Conservation (phyloP, 306 rosid species). For the Purshia tridentata region DNA sequence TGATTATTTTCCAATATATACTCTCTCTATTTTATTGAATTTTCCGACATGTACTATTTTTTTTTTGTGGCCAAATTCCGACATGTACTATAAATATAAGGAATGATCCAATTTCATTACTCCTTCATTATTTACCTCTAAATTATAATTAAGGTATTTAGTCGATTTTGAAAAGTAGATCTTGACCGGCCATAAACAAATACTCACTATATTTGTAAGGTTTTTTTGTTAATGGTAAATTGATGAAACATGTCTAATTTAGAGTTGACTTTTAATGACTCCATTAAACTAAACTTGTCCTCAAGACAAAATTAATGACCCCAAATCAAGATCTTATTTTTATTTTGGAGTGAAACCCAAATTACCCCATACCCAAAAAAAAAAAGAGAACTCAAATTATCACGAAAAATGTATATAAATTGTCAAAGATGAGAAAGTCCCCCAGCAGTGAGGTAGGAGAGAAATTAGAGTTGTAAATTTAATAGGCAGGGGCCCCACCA, state of each 20-base stretch:
- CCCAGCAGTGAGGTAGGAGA: neutral
- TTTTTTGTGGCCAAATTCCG: too few species aligned
- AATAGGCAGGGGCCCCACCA: slow-evolving; percentile 37
- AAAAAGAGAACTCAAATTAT: neutral
- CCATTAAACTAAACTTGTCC: neutral
- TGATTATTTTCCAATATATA: too few species aligned
- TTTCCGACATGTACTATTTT: too few species aligned
- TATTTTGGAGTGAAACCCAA: neutral
- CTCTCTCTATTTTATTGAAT: too few species aligned
- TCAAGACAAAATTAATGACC: too few species aligned
- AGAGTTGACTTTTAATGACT: neutral
- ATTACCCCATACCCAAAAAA: neutral
- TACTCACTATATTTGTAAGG: neutral
- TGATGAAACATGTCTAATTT: neutral
- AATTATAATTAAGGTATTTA: neutral
- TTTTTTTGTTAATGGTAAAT: neutral
- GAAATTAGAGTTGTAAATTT: slow-evolving; percentile 1
- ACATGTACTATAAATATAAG: too few species aligned
- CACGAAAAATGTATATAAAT: neutral
- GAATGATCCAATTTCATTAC: too few species aligned
- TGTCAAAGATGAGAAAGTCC: neutral
- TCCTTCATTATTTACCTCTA: neutral
- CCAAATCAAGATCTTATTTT: neutral
- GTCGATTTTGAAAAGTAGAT: neutral
- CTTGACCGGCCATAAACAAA: neutral